Evolutionary conservation across 257 asterid species (phyloP).

Genomic region (Plantago major): DNA sequence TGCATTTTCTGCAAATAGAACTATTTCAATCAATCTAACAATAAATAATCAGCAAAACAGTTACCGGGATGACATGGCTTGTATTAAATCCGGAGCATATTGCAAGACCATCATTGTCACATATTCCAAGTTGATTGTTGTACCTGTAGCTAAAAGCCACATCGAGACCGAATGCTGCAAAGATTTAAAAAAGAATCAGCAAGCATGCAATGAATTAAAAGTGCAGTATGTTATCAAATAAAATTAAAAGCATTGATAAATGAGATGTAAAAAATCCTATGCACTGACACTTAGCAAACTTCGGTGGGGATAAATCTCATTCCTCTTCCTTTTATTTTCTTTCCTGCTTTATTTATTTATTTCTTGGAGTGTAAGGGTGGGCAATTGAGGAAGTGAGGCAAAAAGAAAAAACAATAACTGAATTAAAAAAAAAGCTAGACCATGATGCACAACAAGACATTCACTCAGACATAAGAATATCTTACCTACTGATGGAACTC

Average conservation of each 20-base stretch:
- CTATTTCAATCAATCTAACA: conserved; percentile 5
- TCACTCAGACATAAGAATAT: neutral
- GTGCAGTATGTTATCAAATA: neutral
- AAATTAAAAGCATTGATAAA: no score
- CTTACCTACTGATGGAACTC: conserved; percentile 93
- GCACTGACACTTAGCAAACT: no score
- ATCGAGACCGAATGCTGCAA: conserved; percentile 91
- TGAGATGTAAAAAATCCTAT: no score
- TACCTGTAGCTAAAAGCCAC: conserved; percentile 91
- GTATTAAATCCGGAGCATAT: conserved; percentile 89
- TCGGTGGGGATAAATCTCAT: no score
- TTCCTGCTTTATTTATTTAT: no score
- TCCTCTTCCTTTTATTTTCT: no score
- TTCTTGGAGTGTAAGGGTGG: neutral
- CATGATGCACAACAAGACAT: neutral
- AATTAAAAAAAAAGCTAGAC: neutral
- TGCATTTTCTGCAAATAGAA: conserved; percentile 8
- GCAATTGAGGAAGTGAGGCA: conserved; percentile 7
- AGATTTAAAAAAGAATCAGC: conserved; percentile 12
- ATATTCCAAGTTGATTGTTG: conserved; percentile 73
- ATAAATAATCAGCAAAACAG: conserved; percentile 16
- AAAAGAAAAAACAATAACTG: neutral
- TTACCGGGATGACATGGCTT: conserved; percentile 93
- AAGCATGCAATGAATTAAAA: conserved; percentile 15
- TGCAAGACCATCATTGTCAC: conserved; percentile 74